These are phyloP conservation scores for Ammopiptanthus mongolicus DNA, from an alignment of 306 rosid genomes.

Conservation along the genomic window DNA sequence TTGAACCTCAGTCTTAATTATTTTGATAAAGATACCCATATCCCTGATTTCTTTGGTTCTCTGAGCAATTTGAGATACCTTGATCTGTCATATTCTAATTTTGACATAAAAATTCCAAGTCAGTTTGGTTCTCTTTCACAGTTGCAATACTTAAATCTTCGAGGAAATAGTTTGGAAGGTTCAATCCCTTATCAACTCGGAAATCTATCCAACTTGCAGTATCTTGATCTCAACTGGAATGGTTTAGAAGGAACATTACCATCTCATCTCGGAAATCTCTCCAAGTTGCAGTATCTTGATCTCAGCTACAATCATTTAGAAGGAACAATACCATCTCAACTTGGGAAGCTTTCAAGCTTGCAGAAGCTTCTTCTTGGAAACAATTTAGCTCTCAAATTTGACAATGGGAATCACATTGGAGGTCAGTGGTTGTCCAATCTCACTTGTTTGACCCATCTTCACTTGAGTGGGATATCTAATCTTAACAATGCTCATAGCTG, in stretches of 20 bases:
- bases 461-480: background rate
- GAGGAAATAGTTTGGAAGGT: background rate
- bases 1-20: background rate
- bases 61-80: background rate
- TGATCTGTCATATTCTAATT: background rate
- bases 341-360: conserved; percentile 27
- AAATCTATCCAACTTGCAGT: background rate
- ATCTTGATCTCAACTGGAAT: background rate
- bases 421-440: conserved; percentile 24
- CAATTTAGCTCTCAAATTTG: background rate
- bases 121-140: conserved; percentile 13
- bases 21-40: background rate
- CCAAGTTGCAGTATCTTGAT: conserved; percentile 11
- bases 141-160: conserved; percentile 14
- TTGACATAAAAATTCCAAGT: background rate
- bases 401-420: background rate
- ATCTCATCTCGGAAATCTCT: conserved; percentile 15
- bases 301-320: background rate
- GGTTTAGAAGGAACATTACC: background rate
- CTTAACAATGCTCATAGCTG: background rate
- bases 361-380: background rate
- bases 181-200: conserved; percentile 11
- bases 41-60: background rate
- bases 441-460: conserved; percentile 25
- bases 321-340: conserved; percentile 22